phyloP scores from a whole-genome alignment of 2,329 filamentous ascomycete genomes.

The Neofusicoccum sp. region DNA sequence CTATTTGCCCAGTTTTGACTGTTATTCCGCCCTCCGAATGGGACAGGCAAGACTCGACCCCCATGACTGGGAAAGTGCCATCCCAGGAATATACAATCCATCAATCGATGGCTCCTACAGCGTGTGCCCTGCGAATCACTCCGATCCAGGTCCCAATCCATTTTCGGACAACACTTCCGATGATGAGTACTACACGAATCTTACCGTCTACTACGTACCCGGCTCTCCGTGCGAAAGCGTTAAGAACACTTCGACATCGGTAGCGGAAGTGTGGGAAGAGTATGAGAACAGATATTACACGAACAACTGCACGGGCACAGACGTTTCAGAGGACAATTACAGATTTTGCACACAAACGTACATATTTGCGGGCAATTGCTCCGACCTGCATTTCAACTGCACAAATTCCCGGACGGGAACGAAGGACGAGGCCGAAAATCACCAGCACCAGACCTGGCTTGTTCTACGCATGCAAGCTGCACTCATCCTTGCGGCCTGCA shows the following conservation, averaged over 20 bases:
- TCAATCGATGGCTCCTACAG: neutral
- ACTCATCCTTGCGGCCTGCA: constrained; percentile 27
- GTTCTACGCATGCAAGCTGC: constrained; percentile 33
- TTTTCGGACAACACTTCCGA: neutral
- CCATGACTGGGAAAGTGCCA: neutral
- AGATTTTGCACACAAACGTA: neutral
- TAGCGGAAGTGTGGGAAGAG: neutral
- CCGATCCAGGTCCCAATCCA: neutral
- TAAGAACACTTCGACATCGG: neutral
- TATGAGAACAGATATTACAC: neutral
- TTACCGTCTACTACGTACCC: neutral
- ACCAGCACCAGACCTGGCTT: constrained; percentile 13
- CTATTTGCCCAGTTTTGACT: neutral
- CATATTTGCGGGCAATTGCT: neutral
- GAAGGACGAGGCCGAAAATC: neutral
- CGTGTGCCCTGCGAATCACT: neutral
- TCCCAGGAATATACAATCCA: neutral
- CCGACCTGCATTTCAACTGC: neutral
- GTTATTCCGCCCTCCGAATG: neutral
- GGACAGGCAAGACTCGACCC: neutral
- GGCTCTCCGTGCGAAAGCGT: neutral
- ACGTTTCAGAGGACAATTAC: neutral
- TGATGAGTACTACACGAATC: neutral
- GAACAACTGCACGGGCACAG: neutral
- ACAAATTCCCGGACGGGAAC: neutral